A percentile compares a stretch with the other conserved stretches of the same genome.
Evolutionary conservation across 805 yeast genomes (phyloP).

Genomic region (Starmerella lactis-condensi): DNA sequence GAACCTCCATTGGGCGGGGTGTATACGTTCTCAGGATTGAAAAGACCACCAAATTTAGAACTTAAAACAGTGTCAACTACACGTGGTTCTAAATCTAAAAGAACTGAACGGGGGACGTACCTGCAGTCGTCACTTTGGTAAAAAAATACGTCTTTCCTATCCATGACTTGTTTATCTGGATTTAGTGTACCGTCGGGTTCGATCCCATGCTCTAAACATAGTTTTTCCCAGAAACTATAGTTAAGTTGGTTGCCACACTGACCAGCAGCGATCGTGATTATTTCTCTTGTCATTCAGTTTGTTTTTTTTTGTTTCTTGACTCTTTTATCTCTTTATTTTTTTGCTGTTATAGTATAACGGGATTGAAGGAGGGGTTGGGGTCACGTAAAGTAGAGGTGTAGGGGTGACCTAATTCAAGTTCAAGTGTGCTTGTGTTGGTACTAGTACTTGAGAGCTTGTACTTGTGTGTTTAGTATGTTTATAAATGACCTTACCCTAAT

Average conservation of each 20-base stretch:
- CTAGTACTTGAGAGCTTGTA: too few relatives aligned
- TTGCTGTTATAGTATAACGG: too few relatives aligned
- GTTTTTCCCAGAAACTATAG: slow-evolving; percentile 75
- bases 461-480: too few relatives aligned
- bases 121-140: slow-evolving; percentile 53
- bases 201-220: slow-evolving; percentile 76
- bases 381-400: too few relatives aligned
- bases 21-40: slow-evolving; percentile 69
- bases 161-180: slow-evolving; percentile 30
- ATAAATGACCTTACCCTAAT: too few relatives aligned
- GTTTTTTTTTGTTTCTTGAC: too few relatives aligned
- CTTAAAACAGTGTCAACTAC: slow-evolving; percentile 50
- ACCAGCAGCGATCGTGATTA: slow-evolving; percentile 31
- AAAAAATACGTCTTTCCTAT: slow-evolving; percentile 71
- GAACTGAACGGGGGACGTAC: slow-evolving; percentile 72
- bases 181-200: slow-evolving; percentile 39
- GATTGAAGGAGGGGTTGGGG: too few relatives aligned
- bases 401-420: too few relatives aligned
- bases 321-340: too few relatives aligned
- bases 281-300: slow-evolving; percentile 20
- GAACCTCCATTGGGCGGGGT: slow-evolving; percentile 63
- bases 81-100: slow-evolving; percentile 73
- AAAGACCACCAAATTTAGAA: slow-evolving; percentile 38
- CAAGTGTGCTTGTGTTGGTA: too few relatives aligned
- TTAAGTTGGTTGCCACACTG: slow-evolving; percentile 98